These are phyloP conservation scores for Vinca major DNA, from an alignment of 305 asterid genomes.

Conservation along the genomic window DNA sequence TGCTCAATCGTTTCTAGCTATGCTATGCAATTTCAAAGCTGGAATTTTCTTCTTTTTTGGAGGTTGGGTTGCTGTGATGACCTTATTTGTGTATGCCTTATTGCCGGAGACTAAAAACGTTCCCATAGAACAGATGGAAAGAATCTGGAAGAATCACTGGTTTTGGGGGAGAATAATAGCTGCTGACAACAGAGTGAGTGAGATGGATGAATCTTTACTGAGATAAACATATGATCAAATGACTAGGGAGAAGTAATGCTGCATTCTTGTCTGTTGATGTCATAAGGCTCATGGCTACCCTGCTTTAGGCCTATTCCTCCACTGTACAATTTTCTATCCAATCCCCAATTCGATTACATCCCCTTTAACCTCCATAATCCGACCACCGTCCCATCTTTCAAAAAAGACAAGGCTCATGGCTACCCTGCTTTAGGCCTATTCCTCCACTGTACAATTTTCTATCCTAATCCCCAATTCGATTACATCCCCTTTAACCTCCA, in stretches of 20 bases:
- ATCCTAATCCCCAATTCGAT: slow-evolving; percentile 1
- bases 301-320: slow-evolving; percentile 13
- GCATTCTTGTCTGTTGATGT: background rate
- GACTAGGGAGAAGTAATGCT: background rate
- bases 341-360: slow-evolving; percentile 16
- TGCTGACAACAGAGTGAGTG: background rate
- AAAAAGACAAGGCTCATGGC: slow-evolving; percentile 2
- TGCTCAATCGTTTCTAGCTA: slow-evolving; percentile 34
- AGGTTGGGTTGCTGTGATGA: slow-evolving; percentile 29
- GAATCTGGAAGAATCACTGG: slow-evolving; percentile 36
- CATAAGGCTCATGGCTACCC: background rate
- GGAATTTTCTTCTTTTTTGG: slow-evolving; percentile 6
- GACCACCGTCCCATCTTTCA: slow-evolving; percentile 15
- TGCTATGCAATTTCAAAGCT: slow-evolving; percentile 27
- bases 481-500: slow-evolving; percentile 17
- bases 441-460: slow-evolving; percentile 6
- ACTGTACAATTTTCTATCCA: background rate
- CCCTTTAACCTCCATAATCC: slow-evolving; percentile 12
- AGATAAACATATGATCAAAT: background rate
- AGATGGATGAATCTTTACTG: slow-evolving; percentile 8
- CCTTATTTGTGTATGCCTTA: slow-evolving; percentile 29
- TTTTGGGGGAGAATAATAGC: slow-evolving; percentile 32
- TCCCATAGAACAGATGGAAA: slow-evolving; percentile 43
- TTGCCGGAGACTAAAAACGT: slow-evolving; percentile 49
- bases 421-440: slow-evolving; percentile 27